Percentiles rank a stretch among this genome's conserved stretches.
Conservation (phyloP, 2,329 filamentous ascomycete species). For the Podosphaera aphanis region DNA sequence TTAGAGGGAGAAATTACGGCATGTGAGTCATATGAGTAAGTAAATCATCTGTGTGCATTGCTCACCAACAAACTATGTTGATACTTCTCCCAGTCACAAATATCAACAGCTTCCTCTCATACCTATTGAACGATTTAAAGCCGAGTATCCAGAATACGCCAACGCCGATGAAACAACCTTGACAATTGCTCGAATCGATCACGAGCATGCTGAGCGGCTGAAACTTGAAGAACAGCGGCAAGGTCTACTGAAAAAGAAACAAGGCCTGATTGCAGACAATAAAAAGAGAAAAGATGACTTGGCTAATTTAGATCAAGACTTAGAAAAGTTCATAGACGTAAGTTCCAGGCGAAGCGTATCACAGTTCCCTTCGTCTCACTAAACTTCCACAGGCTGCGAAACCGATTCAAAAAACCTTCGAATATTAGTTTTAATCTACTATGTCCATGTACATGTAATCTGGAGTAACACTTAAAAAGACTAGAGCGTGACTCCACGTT, state of each 20-base stretch:
- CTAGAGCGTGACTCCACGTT: no score
- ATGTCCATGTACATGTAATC: no score
- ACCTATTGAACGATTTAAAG: conserved; percentile 60
- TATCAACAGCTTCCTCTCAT: conserved; percentile 72
- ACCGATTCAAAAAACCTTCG: conserved; percentile 68
- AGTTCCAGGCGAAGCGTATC: conserved; percentile 15
- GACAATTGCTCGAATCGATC: conserved; percentile 75
- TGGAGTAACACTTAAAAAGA: no score
- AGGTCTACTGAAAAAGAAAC: conserved; percentile 49
- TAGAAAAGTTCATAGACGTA: conserved; percentile 85
- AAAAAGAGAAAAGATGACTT: conserved; percentile 86
- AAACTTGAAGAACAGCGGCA: conserved; percentile 65
- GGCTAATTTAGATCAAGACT: conserved; percentile 68
- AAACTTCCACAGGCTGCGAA: conserved; percentile 42
- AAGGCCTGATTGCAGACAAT: conserved; percentile 49
- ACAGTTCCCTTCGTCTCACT: conserved; percentile 1
- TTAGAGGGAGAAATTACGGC: conserved; percentile 72
- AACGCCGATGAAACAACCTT: conserved; percentile 52
- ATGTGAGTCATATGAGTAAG: conserved; percentile 79
- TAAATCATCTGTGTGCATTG: conserved; percentile 7
- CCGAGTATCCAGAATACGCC: conserved; percentile 50
- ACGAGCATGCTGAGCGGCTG: conserved; percentile 69
- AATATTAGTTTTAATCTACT: conserved; percentile 18
- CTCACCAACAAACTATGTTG: conserved; percentile 2
- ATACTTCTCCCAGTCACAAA: conserved; percentile 39